These are phyloP conservation scores for Cyberlindnera saturnus DNA, from an alignment of 805 yeast genomes.

Conservation along the genomic window DNA sequence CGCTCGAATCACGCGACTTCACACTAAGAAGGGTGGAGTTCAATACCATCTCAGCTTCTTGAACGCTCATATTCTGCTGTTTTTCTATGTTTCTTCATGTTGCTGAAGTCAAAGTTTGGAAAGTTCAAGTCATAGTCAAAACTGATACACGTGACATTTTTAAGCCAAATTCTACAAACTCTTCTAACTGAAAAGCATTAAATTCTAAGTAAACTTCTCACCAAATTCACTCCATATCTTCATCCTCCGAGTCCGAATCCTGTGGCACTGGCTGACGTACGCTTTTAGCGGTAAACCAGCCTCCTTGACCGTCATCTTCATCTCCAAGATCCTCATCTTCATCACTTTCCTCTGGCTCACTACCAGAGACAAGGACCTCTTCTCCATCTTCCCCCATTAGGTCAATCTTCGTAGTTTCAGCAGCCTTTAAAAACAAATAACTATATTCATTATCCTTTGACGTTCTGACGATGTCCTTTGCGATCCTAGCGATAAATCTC, in stretches of 20 bases:
- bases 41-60: background rate
- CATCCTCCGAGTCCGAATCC: conserved; percentile 7
- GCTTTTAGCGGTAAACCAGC: conserved; percentile 22
- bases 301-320: conserved; percentile 20
- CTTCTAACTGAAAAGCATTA: too few relatives aligned
- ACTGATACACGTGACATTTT: too few relatives aligned
- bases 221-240: conserved; percentile 6
- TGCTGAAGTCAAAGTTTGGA: too few relatives aligned
- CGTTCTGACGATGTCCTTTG: conserved; percentile 61
- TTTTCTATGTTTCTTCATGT: too few relatives aligned
- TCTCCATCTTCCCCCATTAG: conserved; percentile 10
- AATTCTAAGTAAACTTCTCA: too few relatives aligned
- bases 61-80: background rate
- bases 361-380: conserved; percentile 11
- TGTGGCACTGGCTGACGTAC: conserved; percentile 2
- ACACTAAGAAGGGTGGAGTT: conserved; percentile 1
- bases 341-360: conserved; percentile 10
- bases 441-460: conserved; percentile 50
- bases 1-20: background rate
- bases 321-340: conserved; percentile 11
- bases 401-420: conserved; percentile 23
- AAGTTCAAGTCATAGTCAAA: too few relatives aligned
- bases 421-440: conserved; percentile 41
- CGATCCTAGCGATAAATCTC: conserved; percentile 66
- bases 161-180: too few relatives aligned